Conservation (phyloP, 164 flowering plant genomes). For the Cinnamomum micranthum region DNA sequence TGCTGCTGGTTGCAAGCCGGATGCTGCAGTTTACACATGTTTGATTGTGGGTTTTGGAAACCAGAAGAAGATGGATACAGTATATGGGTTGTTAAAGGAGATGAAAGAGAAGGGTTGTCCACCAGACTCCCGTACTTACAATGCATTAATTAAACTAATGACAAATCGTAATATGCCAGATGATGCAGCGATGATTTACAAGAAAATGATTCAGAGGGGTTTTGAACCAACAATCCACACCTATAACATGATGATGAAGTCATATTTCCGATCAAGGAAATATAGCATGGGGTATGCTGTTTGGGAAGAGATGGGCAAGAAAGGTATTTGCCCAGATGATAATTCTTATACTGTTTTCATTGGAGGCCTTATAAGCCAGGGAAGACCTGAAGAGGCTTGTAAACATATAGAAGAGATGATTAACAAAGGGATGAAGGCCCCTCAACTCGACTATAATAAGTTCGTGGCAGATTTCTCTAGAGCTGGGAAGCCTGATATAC, state of each 20-base stretch:
- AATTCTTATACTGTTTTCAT: conserved; percentile 76
- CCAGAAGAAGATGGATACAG: conserved; percentile 66
- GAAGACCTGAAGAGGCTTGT: conserved; percentile 75
- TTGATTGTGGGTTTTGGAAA: conserved; percentile 79
- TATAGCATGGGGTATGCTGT: conserved; percentile 59
- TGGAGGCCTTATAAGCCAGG: conserved; percentile 69
- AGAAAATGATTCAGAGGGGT: conserved; percentile 66
- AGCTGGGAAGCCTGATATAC: conserved; percentile 61
- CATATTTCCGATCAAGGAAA: conserved; percentile 50
- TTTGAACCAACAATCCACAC: conserved; percentile 68
- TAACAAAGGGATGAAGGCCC: conserved; percentile 88
- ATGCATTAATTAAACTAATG: conserved; percentile 77
- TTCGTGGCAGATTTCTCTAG: conserved; percentile 69
- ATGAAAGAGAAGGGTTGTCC: conserved; percentile 76
- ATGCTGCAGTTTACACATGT: conserved; percentile 76
- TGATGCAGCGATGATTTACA: conserved; percentile 65
- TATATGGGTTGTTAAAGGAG: conserved; percentile 58
- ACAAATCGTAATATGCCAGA: conserved; percentile 60
- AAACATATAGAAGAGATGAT: conserved; percentile 79
- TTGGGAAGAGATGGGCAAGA: conserved; percentile 85
- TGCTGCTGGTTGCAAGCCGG: conserved; percentile 55
- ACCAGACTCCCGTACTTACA: conserved; percentile 71
- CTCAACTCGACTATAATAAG: conserved; percentile 73
- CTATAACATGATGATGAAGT: conserved; percentile 85
- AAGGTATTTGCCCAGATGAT: conserved; percentile 87